A percentile compares a stretch with the other conserved stretches of the same genome.
Evolutionary conservation across 2,329 filamentous ascomycete genomes (phyloP).

Genomic region (Colletotrichum gloeosporioides): DNA sequence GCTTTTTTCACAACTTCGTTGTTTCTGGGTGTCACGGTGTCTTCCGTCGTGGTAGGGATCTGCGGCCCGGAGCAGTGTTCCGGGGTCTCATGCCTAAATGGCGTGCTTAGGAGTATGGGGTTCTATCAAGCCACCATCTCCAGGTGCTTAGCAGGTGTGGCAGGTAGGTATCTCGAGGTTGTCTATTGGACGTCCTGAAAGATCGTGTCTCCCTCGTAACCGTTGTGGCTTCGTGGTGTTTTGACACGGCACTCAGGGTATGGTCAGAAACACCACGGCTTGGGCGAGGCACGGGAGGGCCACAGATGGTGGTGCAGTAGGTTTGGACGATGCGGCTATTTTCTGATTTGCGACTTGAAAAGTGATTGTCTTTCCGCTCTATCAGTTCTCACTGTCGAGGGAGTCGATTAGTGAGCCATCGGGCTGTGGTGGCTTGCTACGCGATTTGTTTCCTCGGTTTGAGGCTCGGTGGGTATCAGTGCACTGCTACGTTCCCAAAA

Average conservation of each 20-base stretch:
- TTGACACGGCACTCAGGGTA: neutral
- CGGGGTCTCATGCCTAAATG: neutral
- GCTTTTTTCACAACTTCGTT: neutral
- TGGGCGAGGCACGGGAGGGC: neutral
- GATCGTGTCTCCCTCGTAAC: neutral
- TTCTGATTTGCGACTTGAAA: neutral
- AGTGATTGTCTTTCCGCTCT: neutral
- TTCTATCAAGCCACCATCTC: neutral
- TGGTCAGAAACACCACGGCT: neutral
- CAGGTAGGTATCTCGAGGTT: neutral
- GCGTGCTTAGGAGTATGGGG: neutral
- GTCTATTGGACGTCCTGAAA: neutral
- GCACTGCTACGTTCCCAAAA: neutral
- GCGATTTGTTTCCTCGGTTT: neutral
- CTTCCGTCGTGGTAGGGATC: neutral
- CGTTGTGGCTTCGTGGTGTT: neutral
- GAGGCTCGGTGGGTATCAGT: neutral
- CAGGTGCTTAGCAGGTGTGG: neutral
- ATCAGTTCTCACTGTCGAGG: neutral
- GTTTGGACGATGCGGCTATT: neutral
- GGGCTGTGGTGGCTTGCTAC: neutral
- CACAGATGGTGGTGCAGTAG: neutral
- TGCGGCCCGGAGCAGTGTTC: neutral
- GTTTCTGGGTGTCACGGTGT: neutral
- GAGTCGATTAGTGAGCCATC: neutral